These are phyloP conservation scores for Trichoderma oligosporum DNA, from an alignment of 2,329 filamentous ascomycete genomes.

Conservation along the genomic window DNA sequence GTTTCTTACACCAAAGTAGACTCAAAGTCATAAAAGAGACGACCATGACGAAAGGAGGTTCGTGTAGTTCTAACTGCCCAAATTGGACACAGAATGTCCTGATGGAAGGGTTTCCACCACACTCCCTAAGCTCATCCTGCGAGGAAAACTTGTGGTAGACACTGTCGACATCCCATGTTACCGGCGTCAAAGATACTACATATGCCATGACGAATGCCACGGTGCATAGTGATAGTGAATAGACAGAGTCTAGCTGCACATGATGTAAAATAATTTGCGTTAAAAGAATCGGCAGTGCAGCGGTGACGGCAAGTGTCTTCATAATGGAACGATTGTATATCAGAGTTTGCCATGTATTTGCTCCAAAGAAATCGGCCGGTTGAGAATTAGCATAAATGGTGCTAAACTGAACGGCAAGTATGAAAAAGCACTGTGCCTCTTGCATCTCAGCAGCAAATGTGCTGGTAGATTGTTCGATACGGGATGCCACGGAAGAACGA, in stretches of 20 bases:
- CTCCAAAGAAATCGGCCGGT: not conserved
- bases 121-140: not conserved
- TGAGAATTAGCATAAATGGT: not conserved
- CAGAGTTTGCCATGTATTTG: not conserved
- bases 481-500: not conserved
- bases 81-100: not conserved
- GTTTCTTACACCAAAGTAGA: not conserved
- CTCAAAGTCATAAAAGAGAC: not conserved
- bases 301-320: not conserved
- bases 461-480: not conserved
- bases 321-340: not conserved
- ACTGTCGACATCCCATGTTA: not conserved
- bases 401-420: slow-evolving; percentile 5
- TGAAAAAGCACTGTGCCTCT: slow-evolving; percentile 18
- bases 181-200: too few species aligned
- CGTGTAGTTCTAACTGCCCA: not conserved
- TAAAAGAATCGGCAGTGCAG: not conserved
- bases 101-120: not conserved
- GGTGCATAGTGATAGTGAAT: not conserved
- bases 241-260: not conserved
- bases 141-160: not conserved
- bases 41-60: not conserved
- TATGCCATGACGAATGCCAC: not conserved
- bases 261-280: not conserved
- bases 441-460: slow-evolving; percentile 7